Evolutionary conservation across 148 eudicot genomes (phyloP).

Genomic region (Oxyria digyna): DNA sequence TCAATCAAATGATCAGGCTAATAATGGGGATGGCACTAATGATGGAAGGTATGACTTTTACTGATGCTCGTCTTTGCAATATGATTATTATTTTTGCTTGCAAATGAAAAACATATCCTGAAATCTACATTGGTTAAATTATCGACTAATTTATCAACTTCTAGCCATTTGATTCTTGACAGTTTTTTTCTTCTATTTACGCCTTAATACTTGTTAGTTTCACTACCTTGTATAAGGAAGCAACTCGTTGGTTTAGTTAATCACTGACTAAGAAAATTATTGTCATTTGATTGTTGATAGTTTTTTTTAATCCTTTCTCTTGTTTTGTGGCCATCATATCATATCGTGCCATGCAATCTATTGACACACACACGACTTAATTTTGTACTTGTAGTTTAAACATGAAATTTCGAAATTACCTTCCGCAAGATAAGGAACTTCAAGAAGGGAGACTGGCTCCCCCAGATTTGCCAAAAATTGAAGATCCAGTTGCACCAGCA

Average conservation of each 20-base stretch:
- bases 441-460: constrained; percentile 91
- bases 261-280: neutral
- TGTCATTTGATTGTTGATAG: neutral
- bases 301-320: neutral
- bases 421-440: constrained; percentile 94
- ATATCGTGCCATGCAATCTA: neutral
- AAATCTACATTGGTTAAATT: neutral
- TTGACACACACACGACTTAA: neutral
- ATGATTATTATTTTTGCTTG: no score
- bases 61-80: neutral
- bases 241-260: neutral
- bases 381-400: constrained; percentile 33
- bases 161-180: no score
- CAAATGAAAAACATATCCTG: no score
- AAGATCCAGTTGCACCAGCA: constrained; percentile 65
- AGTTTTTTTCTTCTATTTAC: no score
- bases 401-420: constrained; percentile 88
- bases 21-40: constrained; percentile 15
- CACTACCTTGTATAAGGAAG: neutral
- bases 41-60: constrained; percentile 30
- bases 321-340: neutral
- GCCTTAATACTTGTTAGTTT: neutral
- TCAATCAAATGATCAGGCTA: constrained; percentile 13
- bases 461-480: constrained; percentile 79
- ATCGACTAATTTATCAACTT: no score